These are phyloP conservation scores for Polygonum maritimum DNA, from an alignment of 148 eudicot species.

Conservation along the genomic window DNA sequence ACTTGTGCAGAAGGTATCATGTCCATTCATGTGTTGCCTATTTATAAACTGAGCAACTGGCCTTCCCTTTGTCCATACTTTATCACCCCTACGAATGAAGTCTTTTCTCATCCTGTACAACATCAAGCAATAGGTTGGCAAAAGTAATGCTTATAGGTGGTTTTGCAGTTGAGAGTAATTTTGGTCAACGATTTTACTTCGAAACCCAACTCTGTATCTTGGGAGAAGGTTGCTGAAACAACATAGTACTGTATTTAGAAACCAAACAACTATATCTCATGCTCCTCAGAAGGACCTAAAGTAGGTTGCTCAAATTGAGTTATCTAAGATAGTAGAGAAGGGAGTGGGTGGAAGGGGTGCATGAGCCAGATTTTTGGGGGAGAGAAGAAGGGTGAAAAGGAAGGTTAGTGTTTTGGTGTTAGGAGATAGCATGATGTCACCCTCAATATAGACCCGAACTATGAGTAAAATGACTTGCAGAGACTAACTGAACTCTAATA, in stretches of 20 bases:
- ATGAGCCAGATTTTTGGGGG: no score
- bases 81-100: background rate
- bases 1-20: slow-evolving; percentile 73
- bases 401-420: background rate
- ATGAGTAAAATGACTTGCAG: background rate
- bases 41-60: background rate
- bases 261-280: background rate
- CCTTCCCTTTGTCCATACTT: background rate
- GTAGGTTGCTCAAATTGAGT: background rate
- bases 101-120: background rate
- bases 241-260: background rate
- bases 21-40: background rate
- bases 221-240: background rate
- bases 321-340: background rate
- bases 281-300: background rate
- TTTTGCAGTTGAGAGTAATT: background rate
- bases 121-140: background rate
- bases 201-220: background rate
- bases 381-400: background rate
- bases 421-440: background rate
- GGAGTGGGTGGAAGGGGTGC: no score
- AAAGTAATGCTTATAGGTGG: background rate
- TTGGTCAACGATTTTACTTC: background rate
- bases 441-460: background rate
- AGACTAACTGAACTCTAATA: background rate